A percentile compares a stretch with the other conserved stretches of the same genome.
Conservation (phyloP, 1,284 basidiomycete species). For the Fomitopsis schrenkii region DNA sequence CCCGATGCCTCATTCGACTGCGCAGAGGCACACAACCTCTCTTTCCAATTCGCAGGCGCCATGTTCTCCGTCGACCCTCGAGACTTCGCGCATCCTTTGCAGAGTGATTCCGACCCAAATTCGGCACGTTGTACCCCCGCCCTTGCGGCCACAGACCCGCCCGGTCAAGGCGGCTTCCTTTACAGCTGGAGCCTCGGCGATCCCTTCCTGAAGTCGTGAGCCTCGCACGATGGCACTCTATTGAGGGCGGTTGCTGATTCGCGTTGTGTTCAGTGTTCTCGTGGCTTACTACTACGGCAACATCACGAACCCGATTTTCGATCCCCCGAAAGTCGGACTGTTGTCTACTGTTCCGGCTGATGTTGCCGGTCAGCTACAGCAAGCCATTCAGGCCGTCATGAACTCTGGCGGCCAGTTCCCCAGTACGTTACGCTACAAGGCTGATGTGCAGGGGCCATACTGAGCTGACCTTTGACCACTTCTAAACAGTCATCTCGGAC, state of each 20-base stretch:
- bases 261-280: conserved; percentile 21
- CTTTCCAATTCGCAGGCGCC: conserved; percentile 58
- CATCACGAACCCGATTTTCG: conserved; percentile 53
- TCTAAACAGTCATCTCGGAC: conserved; percentile 22
- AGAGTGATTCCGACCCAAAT: conserved; percentile 14
- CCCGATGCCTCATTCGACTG: conserved; percentile 34
- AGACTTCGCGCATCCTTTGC: conserved; percentile 44
- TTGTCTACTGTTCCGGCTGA: conserved; percentile 59
- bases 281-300: conserved; percentile 62
- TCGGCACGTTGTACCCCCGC: conserved; percentile 38
- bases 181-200: conserved; percentile 39
- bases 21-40: conserved; percentile 46
- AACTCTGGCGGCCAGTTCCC: conserved; percentile 37
- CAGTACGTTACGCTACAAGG: conserved; percentile 25
- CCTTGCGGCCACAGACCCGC: conserved; percentile 50
- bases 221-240: neutral
- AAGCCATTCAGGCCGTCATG: conserved; percentile 36
- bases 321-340: conserved; percentile 63
- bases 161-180: conserved; percentile 30
- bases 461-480: neutral
- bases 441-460: neutral
- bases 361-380: conserved; percentile 36
- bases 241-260: neutral
- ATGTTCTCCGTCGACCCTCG: conserved; percentile 64
- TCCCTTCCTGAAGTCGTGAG: conserved; percentile 38